Conservation (phyloP, 1,139 yeast species). For the Yarrowia galli region DNA sequence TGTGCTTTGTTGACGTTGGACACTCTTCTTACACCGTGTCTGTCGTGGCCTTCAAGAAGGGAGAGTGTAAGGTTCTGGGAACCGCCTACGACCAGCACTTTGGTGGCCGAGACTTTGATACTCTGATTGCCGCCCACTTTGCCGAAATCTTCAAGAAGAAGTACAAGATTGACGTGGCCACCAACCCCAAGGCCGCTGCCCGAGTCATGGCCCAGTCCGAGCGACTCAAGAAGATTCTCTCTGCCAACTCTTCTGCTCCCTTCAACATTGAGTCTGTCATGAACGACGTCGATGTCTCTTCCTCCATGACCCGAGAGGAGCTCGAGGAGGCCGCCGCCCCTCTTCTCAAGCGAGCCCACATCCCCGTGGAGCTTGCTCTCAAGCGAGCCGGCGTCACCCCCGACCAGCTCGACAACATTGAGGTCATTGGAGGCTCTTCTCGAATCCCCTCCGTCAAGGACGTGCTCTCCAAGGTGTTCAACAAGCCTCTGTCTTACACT, state of each 20-base stretch:
- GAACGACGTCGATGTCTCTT: slow-evolving; percentile 95
- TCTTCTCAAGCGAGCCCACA: slow-evolving; percentile 73
- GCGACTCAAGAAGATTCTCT: slow-evolving; percentile 91
- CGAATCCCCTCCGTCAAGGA: slow-evolving; percentile 95
- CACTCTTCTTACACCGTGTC: slow-evolving; percentile 94
- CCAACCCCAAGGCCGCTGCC: slow-evolving; percentile 93
- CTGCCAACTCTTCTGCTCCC: slow-evolving; percentile 96
- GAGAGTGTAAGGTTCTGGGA: slow-evolving; percentile 92
- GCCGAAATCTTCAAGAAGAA: slow-evolving; percentile 90
- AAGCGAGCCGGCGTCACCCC: slow-evolving; percentile 75
- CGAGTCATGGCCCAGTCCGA: slow-evolving; percentile 93
- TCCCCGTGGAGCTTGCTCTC: slow-evolving; percentile 84
- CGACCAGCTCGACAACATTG: slow-evolving; percentile 86
- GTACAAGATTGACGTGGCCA: slow-evolving; percentile 90
- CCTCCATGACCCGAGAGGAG: slow-evolving; percentile 88
- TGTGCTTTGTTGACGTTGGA: slow-evolving; percentile 95
- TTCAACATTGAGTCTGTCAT: slow-evolving; percentile 94
- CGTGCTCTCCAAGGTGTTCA: slow-evolving; percentile 78
- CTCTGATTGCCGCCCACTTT: slow-evolving; percentile 91
- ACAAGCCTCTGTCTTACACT: slow-evolving; percentile 89
- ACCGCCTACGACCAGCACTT: slow-evolving; percentile 94
- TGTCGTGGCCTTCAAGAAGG: slow-evolving; percentile 90
- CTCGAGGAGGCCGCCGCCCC: slow-evolving; percentile 90
- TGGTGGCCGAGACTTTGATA: slow-evolving; percentile 98
- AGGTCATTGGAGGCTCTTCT: slow-evolving; percentile 97